Evolutionary conservation across 2,329 filamentous ascomycete species (phyloP), one percentile per base, ranked within the genome.

Genomic region (Ascomycota sp.): DNA sequence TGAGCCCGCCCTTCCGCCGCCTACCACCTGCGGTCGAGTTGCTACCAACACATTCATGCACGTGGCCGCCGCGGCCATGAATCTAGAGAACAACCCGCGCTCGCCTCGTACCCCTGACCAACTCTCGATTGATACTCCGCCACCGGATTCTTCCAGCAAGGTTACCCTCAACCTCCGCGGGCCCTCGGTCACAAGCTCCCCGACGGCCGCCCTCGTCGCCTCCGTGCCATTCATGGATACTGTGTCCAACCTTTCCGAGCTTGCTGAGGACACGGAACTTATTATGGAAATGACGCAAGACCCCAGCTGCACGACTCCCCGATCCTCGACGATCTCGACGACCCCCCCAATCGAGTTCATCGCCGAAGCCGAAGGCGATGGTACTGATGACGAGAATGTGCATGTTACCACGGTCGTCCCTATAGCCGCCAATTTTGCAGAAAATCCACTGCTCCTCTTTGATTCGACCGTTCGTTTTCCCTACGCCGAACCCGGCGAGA

Each of bases 91-190:
- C 9, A 27, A 32, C 32, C 28, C 29, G 11, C 21, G 33, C 13
- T 12, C 33, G 25, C 58, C 58, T n/a, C 54, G 52, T 37, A 66
- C 61, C 2, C 61, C 60, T 25, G 54, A 58, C 32, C 48, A 39
- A 6, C 24, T 31, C 45, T 44, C 30, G 42, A 49, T 25, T 41
- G 46, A 32, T 44, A 51, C 34, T 42, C 47, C 29, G 47, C 54
- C 33, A 48, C 49, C 31, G 39, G 49, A 25, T 28, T 58, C 62
- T 27, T 68, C 68, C 3, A 72, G 64, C 48, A 62, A 57, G 44
- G 64, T 73, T 33, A 73, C 69, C 8, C 62, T 74, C 35, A 73
- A 72, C 44, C 53, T 73, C 33, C 64, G 68, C 37, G 62, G 62
- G 25, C 33, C 33, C 4, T 28, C 31, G 12, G 33, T 33, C 26